A percentile compares a stretch with the other conserved stretches of the same genome.
phyloP scores from a whole-genome alignment of 352 stramenopile species.

The Elongisporangium undulatum region DNA sequence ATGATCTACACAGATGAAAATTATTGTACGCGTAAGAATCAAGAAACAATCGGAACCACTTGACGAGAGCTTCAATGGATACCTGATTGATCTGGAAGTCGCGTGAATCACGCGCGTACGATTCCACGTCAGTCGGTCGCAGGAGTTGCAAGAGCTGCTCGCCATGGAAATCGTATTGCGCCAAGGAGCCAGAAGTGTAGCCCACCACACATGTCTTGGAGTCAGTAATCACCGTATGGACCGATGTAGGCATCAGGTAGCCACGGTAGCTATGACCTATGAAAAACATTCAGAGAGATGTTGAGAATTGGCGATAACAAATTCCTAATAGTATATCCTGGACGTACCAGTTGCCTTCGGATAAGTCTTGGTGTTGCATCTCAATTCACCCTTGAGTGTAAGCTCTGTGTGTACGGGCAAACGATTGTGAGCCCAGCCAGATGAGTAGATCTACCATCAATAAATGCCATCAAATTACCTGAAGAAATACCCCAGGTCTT shows the following conservation, averaged over 20 bases:
- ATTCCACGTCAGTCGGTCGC: constrained; percentile 63
- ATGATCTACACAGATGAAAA: constrained; percentile 23
- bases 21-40: not conserved
- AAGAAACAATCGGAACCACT: not conserved
- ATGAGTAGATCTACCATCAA: not conserved
- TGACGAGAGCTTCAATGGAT: constrained; percentile 4
- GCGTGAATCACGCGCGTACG: constrained; percentile 35
- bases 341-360: constrained; percentile 38
- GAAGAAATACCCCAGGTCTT: constrained; percentile 72
- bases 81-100: constrained; percentile 81
- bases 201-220: constrained; percentile 77
- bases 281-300: not conserved
- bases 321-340: not conserved
- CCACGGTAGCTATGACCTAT: constrained; percentile 43
- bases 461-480: constrained; percentile 24
- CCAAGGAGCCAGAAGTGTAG: constrained; percentile 66
- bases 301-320: not conserved
- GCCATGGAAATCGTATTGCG: constrained; percentile 72
- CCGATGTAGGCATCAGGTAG: constrained; percentile 64
- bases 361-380: constrained; percentile 49
- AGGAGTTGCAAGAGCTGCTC: constrained; percentile 77
- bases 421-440: not conserved
- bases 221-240: constrained; percentile 66
- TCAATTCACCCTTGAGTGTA: constrained; percentile 68
- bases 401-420: constrained; percentile 35